These are phyloP conservation scores for Phytophthora pinifolia DNA, from an alignment of 352 stramenopile genomes.

Conservation along the genomic window DNA sequence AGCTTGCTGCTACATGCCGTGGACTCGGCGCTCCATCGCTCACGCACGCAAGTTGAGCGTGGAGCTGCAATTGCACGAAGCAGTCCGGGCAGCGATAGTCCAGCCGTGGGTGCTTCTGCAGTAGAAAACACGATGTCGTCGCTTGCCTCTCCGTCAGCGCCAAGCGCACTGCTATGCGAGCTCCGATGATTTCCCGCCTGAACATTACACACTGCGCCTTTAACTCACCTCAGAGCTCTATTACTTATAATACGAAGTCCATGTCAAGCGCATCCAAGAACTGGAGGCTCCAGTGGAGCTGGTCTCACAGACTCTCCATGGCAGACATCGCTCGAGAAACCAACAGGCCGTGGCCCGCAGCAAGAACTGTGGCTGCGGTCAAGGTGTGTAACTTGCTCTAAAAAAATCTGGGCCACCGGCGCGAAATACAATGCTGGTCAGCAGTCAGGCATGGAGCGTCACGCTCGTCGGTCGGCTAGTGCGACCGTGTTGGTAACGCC, in stretches of 20 bases:
- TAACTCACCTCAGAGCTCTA: slow-evolving; percentile 20
- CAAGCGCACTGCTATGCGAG: not conserved
- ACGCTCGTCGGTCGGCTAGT: not conserved
- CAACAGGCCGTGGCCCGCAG: no score
- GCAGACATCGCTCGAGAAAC: no score
- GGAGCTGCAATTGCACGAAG: slow-evolving; percentile 27
- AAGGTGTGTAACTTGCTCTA: slow-evolving; percentile 14
- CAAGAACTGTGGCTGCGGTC: no score
- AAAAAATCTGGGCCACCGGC: slow-evolving; percentile 2
- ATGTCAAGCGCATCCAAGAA: no score
- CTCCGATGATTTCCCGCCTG: not conserved
- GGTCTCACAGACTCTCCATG: no score
- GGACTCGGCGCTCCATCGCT: no score
- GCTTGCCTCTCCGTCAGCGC: slow-evolving; percentile 2
- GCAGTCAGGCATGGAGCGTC: no score
- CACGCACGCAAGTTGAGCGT: slow-evolving; percentile 32
- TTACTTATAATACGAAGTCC: no score
- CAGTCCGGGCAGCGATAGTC: slow-evolving; percentile 4
- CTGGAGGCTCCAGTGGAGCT: no score
- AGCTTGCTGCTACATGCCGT: slow-evolving; percentile 4
- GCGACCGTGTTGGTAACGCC: slow-evolving; percentile 4
- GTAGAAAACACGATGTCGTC: not conserved
- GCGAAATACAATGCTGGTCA: slow-evolving; percentile 21
- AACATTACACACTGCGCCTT: slow-evolving; percentile 13
- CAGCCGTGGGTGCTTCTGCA: slow-evolving; percentile 6